Base-by-base conservation (phyloP, 129 eudicot genomes). In the Saposhnikovia divaricata region DNA sequence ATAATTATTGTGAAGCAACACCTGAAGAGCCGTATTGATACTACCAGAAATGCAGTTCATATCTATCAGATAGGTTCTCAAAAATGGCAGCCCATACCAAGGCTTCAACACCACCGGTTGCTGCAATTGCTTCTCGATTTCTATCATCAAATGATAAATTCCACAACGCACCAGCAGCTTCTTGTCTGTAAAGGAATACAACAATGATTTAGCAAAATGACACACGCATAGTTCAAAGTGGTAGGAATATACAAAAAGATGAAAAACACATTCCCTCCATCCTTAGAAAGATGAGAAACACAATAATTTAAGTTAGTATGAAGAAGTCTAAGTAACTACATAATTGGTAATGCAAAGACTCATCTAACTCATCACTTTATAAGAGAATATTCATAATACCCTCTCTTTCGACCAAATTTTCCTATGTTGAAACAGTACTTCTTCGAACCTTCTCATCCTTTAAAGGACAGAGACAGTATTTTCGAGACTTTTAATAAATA, bases 161-260 rank as follows among this genome's bases (percentile, higher is more conserved):
- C 99, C 99, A 96, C 80, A 96, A 83, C 66, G 99, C 99, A 65
- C 99, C 98, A 61, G 99, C 99, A 83, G 99, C 98, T 82, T 92
- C 99, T 88, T 96, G 98, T 87, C 99, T 96, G 72, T 61, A 79
- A 55, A 66, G 63, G 73, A 82, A 66, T 31, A 55, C 3, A 47
- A 44, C 2, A 72, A 1, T 6, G 39, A 16, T 28, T 16, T 37
- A 71, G 68, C 34, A 18, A 34, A 15, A 43, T 55, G 14, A 23
- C 40, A 4, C 6, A 9, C 2, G 2, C 6, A 23, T 18, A n/a
- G 46, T 71, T 40, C 10, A 70, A 37, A 13, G 21, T 38, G 25
- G 75, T 38, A 72, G 10, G 14, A 11, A 42, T 19, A 13, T 4
- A 46, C 2, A 46, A 12, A n/a, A 42, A 3, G 18, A 74, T 5